phyloP scores from a whole-genome alignment of 768 basidiomycete genomes.

The Auriscalpium microsporum region DNA sequence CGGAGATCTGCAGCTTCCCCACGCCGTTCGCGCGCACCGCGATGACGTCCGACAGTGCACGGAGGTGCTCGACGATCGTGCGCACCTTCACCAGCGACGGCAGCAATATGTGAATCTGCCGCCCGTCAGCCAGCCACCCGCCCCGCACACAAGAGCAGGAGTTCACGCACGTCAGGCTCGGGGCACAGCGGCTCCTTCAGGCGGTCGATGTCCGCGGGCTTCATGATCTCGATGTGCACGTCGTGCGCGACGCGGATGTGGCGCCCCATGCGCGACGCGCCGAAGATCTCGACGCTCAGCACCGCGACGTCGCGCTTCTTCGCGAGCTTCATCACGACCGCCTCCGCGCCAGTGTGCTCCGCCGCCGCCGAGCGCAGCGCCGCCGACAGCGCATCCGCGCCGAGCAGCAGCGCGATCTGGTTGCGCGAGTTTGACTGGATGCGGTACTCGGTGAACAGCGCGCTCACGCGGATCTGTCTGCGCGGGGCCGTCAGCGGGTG shows the following conservation, averaged over 20 bases:
- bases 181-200: conserved; percentile 80
- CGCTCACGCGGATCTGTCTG: conserved; percentile 57
- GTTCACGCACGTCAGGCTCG: conserved; percentile 64
- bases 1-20: conserved; percentile 46
- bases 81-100: conserved; percentile 70
- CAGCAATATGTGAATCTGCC: conserved; percentile 67
- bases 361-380: conserved; percentile 51
- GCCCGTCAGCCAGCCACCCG: background rate
- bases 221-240: conserved; percentile 75
- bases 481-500: conserved; percentile 2
- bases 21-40: conserved; percentile 59
- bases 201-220: conserved; percentile 60
- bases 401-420: conserved; percentile 67
- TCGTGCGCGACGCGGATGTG: conserved; percentile 67
- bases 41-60: conserved; percentile 60
- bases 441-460: conserved; percentile 68
- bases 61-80: conserved; percentile 69
- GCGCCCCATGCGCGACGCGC: conserved; percentile 54
- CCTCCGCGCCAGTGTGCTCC: conserved; percentile 31
- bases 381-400: conserved; percentile 64
- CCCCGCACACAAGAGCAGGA: background rate
- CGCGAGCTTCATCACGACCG: conserved; percentile 75
- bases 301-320: conserved; percentile 80
- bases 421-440: conserved; percentile 83
- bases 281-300: conserved; percentile 67